Evolutionary conservation across 768 basidiomycete genomes (phyloP), one percentile per base, ranked within the genome.

Genomic region (Leucocoprinus birnbaumii): DNA sequence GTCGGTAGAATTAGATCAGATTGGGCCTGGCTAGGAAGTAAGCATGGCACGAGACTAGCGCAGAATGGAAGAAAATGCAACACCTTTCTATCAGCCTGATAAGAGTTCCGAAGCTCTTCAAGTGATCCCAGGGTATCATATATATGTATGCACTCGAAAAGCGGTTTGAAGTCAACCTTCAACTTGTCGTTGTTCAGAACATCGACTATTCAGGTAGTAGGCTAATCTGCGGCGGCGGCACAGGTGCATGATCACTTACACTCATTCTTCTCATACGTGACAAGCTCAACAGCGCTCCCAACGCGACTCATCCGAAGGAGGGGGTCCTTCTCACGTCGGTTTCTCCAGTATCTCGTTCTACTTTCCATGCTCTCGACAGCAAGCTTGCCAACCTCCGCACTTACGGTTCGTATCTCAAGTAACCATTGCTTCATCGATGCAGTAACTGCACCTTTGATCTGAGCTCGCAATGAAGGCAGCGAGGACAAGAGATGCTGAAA

Each of bases 381-480:
- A 3, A 91, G 80, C 59, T 79, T 80, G 3, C 97, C 97, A 6
- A 99, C 90, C 49, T 87, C 81, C 1, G 86, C 84, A 50, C 91
- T 91, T 56, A 89, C 80, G 62, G 97, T 94, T 55, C 97, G 78
- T 50, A 98, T 94, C 63, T 98, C 95, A 46, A 97, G 82, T 24
- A 99, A 73, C 97, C 97, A 99, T 59, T 96, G 89, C 65, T 98
- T 98, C 76, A 91, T 88, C 3, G 94, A 92, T 0, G 93, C 92
- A 3, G 92, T 95, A 3, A 98, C 96, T 0, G 92, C 89, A 63
- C 91, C 91, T 68, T 94, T 92, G 65, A 99, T 91, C 63, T 94
- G 91, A 16, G 77, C 73, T 5, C 94, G 87, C 41, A 95, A 76
- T 1, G 94, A 95, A 3, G 97, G 97, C 41, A 99, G 72, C 1